phyloP scores from a whole-genome alignment of 441 rosid genomes.

The Flueggea neowawraea region DNA sequence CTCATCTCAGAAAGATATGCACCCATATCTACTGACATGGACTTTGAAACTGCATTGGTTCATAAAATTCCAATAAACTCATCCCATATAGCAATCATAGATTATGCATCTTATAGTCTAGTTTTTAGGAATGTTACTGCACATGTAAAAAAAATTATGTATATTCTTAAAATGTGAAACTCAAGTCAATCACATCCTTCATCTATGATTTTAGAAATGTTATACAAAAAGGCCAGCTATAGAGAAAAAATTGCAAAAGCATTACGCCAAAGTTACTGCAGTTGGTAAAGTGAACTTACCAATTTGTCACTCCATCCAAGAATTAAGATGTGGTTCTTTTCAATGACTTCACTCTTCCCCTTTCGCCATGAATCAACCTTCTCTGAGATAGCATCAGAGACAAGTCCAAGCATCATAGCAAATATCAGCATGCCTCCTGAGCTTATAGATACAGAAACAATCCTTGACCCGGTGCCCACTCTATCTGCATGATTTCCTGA shows the following conservation, averaged over 20 bases:
- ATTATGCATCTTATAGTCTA: no score
- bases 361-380: conserved; percentile 88
- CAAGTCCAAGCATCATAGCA: conserved; percentile 98
- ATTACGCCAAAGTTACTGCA: conserved; percentile 6
- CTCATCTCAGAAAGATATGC: no score
- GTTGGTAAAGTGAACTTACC: conserved; percentile 35
- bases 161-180: no score
- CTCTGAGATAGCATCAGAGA: conserved; percentile 93
- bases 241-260: neutral
- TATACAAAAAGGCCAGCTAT: neutral
- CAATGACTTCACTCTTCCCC: conserved; percentile 96
- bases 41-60: no score
- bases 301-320: conserved; percentile 98
- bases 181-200: no score
- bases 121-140: no score
- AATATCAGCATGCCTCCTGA: conserved; percentile 94
- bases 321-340: conserved; percentile 77
- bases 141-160: no score
- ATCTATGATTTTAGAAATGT: no score
- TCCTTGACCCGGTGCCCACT: conserved; percentile 72
- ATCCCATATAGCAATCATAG: no score
- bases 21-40: no score
- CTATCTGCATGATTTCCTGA: conserved; percentile 92
- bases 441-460: conserved; percentile 86
- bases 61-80: no score